Evolutionary conservation across 2,329 filamentous ascomycete species (phyloP).

Genomic region (Aspergillus floridensis): DNA sequence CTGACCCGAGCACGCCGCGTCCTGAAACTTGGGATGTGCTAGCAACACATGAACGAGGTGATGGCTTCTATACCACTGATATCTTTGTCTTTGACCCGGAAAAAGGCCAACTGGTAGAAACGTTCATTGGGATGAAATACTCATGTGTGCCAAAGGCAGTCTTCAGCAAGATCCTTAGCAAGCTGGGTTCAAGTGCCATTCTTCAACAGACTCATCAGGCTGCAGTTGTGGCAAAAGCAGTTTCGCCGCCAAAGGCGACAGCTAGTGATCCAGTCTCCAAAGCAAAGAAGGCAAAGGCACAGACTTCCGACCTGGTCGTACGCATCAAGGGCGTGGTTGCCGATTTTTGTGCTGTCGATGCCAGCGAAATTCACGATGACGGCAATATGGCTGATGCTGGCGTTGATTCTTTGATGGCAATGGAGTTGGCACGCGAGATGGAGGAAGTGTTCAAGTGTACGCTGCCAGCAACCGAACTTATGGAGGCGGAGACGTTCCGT

Average conservation of each 20-base stretch:
- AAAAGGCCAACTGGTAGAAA: slow-evolving; percentile 24
- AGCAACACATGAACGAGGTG: slow-evolving; percentile 23
- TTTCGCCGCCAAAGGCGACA: not conserved
- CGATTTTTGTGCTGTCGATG: slow-evolving; percentile 17
- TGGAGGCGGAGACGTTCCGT: slow-evolving; percentile 31
- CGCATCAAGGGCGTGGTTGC: slow-evolving; percentile 17
- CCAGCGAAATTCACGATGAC: slow-evolving; percentile 11
- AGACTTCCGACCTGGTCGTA: not conserved
- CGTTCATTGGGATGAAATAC: slow-evolving; percentile 34
- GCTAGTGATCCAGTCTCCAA: not conserved
- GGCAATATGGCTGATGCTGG: slow-evolving; percentile 34
- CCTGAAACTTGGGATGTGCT: slow-evolving; percentile 28
- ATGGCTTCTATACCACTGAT: slow-evolving; percentile 28
- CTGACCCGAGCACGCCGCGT: not conserved
- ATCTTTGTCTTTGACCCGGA: slow-evolving; percentile 34
- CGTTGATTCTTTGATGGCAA: slow-evolving; percentile 52
- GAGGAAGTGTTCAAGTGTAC: slow-evolving; percentile 39
- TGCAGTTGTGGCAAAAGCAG: not conserved
- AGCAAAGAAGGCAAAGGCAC: not conserved
- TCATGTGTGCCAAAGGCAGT: slow-evolving; percentile 22
- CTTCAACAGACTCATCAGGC: not conserved
- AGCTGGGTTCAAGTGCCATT: not conserved
- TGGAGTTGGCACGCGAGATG: slow-evolving; percentile 48
- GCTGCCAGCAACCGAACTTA: slow-evolving; percentile 25
- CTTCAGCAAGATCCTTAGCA: slow-evolving; percentile 9